Conservation (phyloP, 495 filamentous ascomycete genomes). For the Podospora pseudoanserina region DNA sequence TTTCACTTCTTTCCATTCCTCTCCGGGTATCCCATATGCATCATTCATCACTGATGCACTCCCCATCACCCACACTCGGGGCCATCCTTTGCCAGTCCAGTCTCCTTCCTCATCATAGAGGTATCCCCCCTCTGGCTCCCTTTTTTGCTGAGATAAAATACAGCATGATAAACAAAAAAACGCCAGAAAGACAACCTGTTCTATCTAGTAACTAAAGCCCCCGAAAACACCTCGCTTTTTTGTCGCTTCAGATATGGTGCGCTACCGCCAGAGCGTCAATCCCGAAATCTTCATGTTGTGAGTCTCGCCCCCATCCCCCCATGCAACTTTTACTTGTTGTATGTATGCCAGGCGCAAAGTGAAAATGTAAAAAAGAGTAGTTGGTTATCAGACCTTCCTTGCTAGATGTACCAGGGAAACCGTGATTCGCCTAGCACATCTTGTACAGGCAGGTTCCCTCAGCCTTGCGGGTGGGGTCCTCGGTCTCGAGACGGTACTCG, state of each 20-base stretch:
- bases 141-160: not conserved
- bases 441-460: slow-evolving; percentile 76
- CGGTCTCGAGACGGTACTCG: slow-evolving; percentile 72
- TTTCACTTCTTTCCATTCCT: not conserved
- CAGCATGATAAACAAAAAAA: not conserved
- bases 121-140: not conserved
- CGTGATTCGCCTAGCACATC: slow-evolving; percentile 60
- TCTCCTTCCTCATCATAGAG: not conserved
- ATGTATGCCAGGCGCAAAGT: not conserved
- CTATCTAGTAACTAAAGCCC: not conserved
- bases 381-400: not conserved
- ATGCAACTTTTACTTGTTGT: not conserved
- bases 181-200: not conserved
- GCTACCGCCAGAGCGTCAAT: not conserved
- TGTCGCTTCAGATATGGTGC: not conserved
- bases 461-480: slow-evolving; percentile 63
- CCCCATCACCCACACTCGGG: not conserved
- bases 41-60: not conserved
- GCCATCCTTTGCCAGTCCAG: not conserved
- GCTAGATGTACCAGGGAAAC: not conserved
- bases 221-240: not conserved
- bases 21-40: not conserved
- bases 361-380: not conserved
- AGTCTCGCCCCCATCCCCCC: not conserved
- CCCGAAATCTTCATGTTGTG: not conserved